Conservation (phyloP, 2,329 filamentous ascomycete species). For the Cladophialophora psammophila region DNA sequence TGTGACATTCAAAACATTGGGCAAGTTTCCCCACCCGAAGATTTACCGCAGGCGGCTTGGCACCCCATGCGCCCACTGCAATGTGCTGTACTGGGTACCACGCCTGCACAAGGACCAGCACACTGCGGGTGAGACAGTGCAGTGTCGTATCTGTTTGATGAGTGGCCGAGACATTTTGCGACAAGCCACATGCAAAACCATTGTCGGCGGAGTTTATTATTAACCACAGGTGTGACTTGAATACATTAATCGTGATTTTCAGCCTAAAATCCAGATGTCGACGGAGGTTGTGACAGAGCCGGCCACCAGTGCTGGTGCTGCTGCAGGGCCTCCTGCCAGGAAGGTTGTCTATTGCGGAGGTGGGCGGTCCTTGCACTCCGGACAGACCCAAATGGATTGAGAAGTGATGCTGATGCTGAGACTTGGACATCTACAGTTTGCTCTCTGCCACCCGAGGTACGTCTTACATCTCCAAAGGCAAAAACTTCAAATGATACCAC, state of each 20-base stretch:
- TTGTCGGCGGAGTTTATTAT: conserved; percentile 19
- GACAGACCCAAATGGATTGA: background rate
- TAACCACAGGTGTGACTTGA: conserved; percentile 34
- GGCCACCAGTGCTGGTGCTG: background rate
- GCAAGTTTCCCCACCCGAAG: conserved; percentile 1
- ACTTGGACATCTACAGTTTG: conserved; percentile 58
- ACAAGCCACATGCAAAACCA: conserved; percentile 33
- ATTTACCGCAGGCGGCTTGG: conserved; percentile 18
- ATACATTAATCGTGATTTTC: conserved; percentile 16
- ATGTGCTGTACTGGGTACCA: conserved; percentile 3
- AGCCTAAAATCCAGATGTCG: conserved; percentile 35
- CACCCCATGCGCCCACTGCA: conserved; percentile 7
- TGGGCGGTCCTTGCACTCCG: conserved; percentile 45
- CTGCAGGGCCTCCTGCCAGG: conserved; percentile 57
- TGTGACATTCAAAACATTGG: conserved; percentile 7
- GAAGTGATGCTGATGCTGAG: conserved; percentile 30
- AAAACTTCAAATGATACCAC: background rate
- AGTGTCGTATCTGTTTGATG: conserved; percentile 11
- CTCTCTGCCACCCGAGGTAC: conserved; percentile 72
- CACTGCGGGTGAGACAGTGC: conserved; percentile 10
- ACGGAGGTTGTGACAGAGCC: conserved; percentile 43
- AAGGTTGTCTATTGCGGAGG: conserved; percentile 69
- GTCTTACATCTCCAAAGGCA: conserved; percentile 42
- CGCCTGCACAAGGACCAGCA: background rate
- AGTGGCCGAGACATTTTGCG: conserved; percentile 15